Evolutionary conservation across 148 eudicot genomes (phyloP).

Genomic region (Selenicereus undatus): DNA sequence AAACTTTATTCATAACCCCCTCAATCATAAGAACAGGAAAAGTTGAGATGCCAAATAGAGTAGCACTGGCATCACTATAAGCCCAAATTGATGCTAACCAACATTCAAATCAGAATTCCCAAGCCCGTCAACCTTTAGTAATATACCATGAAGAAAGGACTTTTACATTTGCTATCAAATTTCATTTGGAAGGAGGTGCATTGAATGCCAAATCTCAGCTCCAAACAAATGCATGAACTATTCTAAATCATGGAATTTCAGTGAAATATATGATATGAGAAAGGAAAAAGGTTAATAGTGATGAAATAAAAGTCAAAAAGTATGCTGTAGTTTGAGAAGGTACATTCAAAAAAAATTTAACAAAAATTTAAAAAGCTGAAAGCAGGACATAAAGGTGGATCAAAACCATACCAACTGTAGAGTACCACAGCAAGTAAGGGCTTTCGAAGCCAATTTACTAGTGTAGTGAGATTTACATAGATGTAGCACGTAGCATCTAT

Average conservation of each 20-base stretch:
- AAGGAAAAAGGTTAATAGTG: not conserved
- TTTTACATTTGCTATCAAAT: not conserved
- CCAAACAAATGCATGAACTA: not conserved
- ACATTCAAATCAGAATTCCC: not conserved
- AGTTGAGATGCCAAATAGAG: not conserved
- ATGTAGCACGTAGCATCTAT: not conserved
- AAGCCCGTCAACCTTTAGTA: not conserved
- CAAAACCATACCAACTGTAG: not conserved
- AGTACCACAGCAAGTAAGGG: not conserved
- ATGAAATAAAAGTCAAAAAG: not conserved
- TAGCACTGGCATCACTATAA: not conserved
- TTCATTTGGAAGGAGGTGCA: not conserved
- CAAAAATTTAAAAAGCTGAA: not conserved
- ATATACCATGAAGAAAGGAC: not conserved
- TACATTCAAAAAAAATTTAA: not conserved
- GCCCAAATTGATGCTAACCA: not conserved
- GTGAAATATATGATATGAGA: not conserved
- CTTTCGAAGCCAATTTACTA: not conserved
- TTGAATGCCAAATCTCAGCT: not conserved
- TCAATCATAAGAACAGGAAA: not conserved
- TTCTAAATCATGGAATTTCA: not conserved
- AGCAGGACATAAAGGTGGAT: not conserved
- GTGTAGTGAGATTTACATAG: not conserved
- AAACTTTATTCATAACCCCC: not conserved
- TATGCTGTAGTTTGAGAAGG: not conserved